Evolutionary conservation across 345 rosid species (phyloP).

Genomic region (Eucalyptus camaldulensis): DNA sequence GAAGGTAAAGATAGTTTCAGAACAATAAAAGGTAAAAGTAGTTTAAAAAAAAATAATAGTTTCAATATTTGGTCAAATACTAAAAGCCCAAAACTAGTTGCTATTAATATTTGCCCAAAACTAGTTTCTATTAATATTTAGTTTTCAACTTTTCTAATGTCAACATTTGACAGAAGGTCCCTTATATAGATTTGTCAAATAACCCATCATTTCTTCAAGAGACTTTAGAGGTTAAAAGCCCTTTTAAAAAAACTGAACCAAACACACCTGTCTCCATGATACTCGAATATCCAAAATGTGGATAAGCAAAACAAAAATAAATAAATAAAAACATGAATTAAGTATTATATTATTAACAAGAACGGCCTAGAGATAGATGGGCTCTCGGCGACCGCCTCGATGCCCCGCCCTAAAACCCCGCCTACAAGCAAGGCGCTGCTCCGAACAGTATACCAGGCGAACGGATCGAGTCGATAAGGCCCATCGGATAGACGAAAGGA

Average conservation of each 20-base stretch:
- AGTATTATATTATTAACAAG: not conserved
- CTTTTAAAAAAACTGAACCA: no score
- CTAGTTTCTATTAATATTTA: accelerated
- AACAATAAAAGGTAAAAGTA: no score
- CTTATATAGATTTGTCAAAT: no score
- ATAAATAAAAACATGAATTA: not conserved
- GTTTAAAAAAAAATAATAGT: no score
- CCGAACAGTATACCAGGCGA: not conserved
- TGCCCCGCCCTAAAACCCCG: constrained; percentile 3
- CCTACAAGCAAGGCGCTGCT: constrained; percentile 4
- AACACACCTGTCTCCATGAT: not conserved
- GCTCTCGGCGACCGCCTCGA: not conserved
- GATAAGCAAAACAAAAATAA: not conserved
- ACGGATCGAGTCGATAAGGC: not conserved
- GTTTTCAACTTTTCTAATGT: accelerated
- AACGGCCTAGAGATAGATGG: not conserved
- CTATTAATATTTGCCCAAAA: no score
- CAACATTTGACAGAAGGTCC: accelerated
- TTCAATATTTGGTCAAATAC: no score
- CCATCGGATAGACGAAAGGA: not conserved
- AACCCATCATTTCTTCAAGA: accelerated
- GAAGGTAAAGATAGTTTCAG: no score
- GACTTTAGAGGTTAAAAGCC: accelerated
- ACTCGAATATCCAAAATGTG: not conserved
- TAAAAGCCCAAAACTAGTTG: no score